Conservation (phyloP, 352 stramenopile species). For the Aphanomyces invadans region DNA sequence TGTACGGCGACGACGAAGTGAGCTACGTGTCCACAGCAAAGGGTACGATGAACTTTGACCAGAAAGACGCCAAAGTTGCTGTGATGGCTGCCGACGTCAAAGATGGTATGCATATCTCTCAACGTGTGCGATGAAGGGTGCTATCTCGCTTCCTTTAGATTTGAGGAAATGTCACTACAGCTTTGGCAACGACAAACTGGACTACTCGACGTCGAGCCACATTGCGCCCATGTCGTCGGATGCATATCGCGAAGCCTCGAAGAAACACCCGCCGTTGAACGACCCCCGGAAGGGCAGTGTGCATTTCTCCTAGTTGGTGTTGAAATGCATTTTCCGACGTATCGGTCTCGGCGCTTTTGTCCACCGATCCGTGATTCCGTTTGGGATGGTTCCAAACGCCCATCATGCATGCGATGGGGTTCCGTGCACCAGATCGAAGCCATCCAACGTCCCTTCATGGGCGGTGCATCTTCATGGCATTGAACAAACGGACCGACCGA, state of each 20-base stretch:
- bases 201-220: slow-evolving; percentile 69
- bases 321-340: no score
- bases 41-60: slow-evolving; percentile 63
- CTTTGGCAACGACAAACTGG: slow-evolving; percentile 50
- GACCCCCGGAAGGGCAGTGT: slow-evolving; percentile 20
- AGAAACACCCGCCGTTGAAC: slow-evolving; percentile 21
- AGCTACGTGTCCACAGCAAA: slow-evolving; percentile 73
- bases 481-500: no score
- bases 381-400: no score
- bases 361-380: no score
- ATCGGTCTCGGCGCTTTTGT: no score
- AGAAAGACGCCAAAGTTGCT: slow-evolving; percentile 57
- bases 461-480: no score
- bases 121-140: not conserved
- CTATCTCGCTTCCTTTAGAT: slow-evolving; percentile 33
- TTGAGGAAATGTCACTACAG: slow-evolving; percentile 67
- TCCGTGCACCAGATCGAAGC: no score
- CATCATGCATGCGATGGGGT: no score
- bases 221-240: slow-evolving; percentile 27
- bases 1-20: slow-evolving; percentile 52
- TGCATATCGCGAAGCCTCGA: not conserved
- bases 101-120: slow-evolving; percentile 38
- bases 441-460: no score
- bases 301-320: slow-evolving; percentile 5
- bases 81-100: slow-evolving; percentile 69